Evolutionary conservation across 768 basidiomycete species (phyloP), one percentile per base, ranked within the genome.

Genomic region (Naganishia vishniacii): DNA sequence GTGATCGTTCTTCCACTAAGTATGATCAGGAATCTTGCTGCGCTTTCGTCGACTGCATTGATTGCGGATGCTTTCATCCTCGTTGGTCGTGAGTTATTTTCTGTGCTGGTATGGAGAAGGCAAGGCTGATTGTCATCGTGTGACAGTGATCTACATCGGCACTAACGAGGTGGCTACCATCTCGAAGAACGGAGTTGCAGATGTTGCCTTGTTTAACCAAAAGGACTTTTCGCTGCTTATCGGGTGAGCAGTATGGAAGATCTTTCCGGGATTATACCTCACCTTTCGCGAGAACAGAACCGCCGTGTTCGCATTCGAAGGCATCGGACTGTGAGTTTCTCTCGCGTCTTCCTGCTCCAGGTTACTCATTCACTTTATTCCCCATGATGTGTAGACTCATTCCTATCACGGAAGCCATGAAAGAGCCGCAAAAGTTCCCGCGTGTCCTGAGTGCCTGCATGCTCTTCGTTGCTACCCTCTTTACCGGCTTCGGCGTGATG

Each of bases 231-330:
- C 94, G 0, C 79, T 98, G 20, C 84, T 99, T 65, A 88, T 99
- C 63, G 95, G 91, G 49, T 51, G 34, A 16, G 49, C 32, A 4
- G 45, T n/a, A n/a, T n/a, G n/a, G 9, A 46, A 88, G 89, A 69
- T 68, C 86, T 79, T 23, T 40, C 44, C 16, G 15, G 46, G 20
- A 18, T 44, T 5, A 42, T 25, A 29, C 42, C 16, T 34, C 20
- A 49, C 9, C 20, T 42, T 7, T 0, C 34, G 15, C 28, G 66
- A 91, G 92, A 16, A 40, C 31, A 51, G 49, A 8, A 97, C 95
- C 25, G 94, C 95, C 3, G 94, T 97, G 31, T 98, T 98, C 78
- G 91, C 95, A 0, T 99, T 98, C 70, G 94, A 99, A 78, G 94
- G 94, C 9, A 91, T 99, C 69, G 95, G 94, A 49, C 80, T 98